Evolutionary conservation across 441 rosid species (phyloP), one percentile per base, ranked within the genome.

Genomic region (Jatropha multifida): DNA sequence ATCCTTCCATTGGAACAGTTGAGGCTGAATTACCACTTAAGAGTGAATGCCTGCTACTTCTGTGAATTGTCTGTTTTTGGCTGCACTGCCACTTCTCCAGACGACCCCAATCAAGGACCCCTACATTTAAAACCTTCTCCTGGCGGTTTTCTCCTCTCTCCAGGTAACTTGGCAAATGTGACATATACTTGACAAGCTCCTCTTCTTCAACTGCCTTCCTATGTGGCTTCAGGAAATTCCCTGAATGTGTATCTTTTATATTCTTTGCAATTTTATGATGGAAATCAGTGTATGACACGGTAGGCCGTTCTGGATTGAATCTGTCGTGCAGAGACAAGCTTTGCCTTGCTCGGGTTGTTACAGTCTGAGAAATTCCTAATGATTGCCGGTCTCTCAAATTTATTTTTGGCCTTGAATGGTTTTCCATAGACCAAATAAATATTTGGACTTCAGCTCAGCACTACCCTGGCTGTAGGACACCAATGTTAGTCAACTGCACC

Each of bases 101-200:
- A 58, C 89, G 94, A 7, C 88, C 83, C 99, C 98, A 93, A 65
- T 92, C 93, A 76, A 95, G 96, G 72, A 95, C 99, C 80, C 99
- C 99, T 69, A 95, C 86, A 61, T 86, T 93, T 80, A 92, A 83
- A 77, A 87, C 85, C 69, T 84, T 90, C 68, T 92, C 98, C 71
- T 84, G 83, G 61, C 77, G 85, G 3, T 79, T 79, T 78, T 83
- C 85, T 73, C 92, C 84, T 81, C 82, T 84, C 90, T 90, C 91
- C 78, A 95, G 85, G 86, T 85, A 95, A 86, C 87, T 87, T 4
- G 99, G 99, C 81, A 95, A 77, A 70, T 86, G 86, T 0, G 98
- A 93, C 99, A 95, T 93, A 82, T 90, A 87, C 90, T 89, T 93
- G 37, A 95, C 91, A 76, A 93, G 90, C 89, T 93, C 99, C 37